Evolutionary conservation across 2,329 filamentous ascomycete genomes (phyloP).

Genomic region (Venturia carpophila): DNA sequence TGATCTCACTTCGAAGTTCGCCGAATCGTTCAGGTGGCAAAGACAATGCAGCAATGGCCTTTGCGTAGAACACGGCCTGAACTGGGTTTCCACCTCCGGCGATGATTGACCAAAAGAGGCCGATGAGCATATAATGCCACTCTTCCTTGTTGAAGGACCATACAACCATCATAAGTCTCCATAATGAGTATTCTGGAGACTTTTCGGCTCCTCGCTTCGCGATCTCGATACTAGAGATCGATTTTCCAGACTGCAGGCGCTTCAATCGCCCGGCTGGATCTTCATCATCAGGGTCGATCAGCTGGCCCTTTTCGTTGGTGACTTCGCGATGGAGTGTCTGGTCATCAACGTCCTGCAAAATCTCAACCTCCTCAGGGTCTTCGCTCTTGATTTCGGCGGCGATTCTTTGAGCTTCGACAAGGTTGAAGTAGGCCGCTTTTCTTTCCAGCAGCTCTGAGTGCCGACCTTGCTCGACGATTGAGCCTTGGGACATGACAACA

Average conservation of each 20-base stretch:
- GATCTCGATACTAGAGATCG: constrained; percentile 62
- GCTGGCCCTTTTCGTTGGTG: constrained; percentile 26
- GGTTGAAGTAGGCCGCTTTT: constrained; percentile 67
- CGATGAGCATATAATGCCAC: constrained; percentile 62
- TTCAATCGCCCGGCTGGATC: constrained; percentile 51
- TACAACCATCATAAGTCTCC: constrained; percentile 71
- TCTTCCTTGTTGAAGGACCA: constrained; percentile 71
- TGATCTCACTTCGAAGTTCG: constrained; percentile 58
- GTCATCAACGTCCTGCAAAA: constrained; percentile 27
- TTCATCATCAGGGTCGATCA: constrained; percentile 52
- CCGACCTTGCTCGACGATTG: constrained; percentile 86
- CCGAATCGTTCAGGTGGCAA: constrained; percentile 45
- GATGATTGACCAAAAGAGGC: constrained; percentile 65
- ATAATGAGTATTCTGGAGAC: constrained; percentile 57
- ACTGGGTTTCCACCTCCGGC: constrained; percentile 74
- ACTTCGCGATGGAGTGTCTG: neutral
- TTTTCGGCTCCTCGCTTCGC: constrained; percentile 46
- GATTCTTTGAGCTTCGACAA: constrained; percentile 85
- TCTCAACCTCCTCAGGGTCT: constrained; percentile 27
- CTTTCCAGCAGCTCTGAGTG: constrained; percentile 70
- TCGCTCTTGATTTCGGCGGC: constrained; percentile 44
- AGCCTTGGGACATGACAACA: constrained; percentile 77
- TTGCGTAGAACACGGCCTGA: constrained; percentile 77
- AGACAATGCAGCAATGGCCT: constrained; percentile 68
- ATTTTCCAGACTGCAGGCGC: constrained; percentile 44